Evolutionary conservation across 805 yeast species (phyloP).

Genomic region (Kuraishia piskuri): DNA sequence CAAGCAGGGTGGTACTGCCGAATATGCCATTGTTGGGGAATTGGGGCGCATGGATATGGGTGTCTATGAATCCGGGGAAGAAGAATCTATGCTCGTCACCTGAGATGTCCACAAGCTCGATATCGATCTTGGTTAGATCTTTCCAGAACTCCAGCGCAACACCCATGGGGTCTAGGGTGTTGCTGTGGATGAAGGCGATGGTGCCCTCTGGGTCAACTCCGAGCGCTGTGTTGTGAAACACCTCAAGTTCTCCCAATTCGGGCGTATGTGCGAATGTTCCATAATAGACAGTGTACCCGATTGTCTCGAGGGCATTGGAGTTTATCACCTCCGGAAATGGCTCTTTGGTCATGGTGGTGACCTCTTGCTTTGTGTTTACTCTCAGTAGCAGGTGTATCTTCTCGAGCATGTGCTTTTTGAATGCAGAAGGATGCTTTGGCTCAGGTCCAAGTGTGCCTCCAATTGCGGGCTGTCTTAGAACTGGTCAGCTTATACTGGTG

Average conservation of each 20-base stretch:
- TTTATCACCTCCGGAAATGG: constrained; percentile 7
- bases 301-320: constrained; percentile 11
- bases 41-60: constrained; percentile 82
- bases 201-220: constrained; percentile 56
- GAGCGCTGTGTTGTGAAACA: constrained; percentile 44
- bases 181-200: constrained; percentile 31
- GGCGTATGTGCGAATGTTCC: constrained; percentile 79
- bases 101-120: constrained; percentile 24
- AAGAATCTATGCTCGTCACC: constrained; percentile 42
- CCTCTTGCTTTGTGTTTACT: background rate
- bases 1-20: constrained; percentile 74
- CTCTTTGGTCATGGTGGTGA: constrained; percentile 2
- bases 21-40: constrained; percentile 79
- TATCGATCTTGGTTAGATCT: constrained; percentile 12
- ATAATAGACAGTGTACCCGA: constrained; percentile 35
- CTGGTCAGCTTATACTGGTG: background rate
- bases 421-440: background rate
- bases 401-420: background rate
- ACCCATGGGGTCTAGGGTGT: constrained; percentile 15
- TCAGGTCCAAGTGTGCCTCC: background rate
- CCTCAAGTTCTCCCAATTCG: constrained; percentile 42
- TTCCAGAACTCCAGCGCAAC: constrained; percentile 17
- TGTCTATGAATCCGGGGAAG: constrained; percentile 77
- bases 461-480: background rate
- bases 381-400: background rate